Base-by-base conservation (phyloP, 306 rosid species). In the Pyrus pyrifolia region DNA sequence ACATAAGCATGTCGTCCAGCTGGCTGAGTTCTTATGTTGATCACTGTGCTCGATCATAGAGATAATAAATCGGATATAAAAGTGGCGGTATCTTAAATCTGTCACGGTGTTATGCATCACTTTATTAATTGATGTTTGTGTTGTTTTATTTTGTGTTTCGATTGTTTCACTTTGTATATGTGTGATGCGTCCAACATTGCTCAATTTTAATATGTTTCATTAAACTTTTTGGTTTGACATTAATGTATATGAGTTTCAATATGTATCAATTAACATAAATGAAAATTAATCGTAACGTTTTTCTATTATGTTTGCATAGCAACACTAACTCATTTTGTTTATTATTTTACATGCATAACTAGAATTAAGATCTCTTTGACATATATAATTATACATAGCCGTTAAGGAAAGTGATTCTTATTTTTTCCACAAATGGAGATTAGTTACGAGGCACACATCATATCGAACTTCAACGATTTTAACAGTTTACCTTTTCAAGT, bases 1-100 rank as follows among this genome's bases (percentile, higher is more conserved):
- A 22, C 63, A 4, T 58, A 58, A 58, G 14, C 25, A 11, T 58
- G 30, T 0, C 11, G 17, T 58, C 63, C 63, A 22, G 63, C 17
- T 22, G 63, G 30, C 17, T 58, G 2, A 3, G 63, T 5, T 23
- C 55, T 49, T 1, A 49, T 49, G 27, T 58, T 22, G 30, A 58
- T 22, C 1, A 58, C 15, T 10, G 30, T 58, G 63, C 55, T 5
- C 8, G 55, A 49, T 40, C 45, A 40, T 0, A 0, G 11, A 40
- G 45, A 0, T 9, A 40, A 8, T 0, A 4, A 49, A 2, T 49
- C 21, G 21, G 3, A 46, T 46, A 0, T 14, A 4, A 46, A 46
- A 5, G 0, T 46, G 1, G 0, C 18, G 0, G 0, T 1, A 46
- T 13, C 18, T 13, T 46, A 13, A 46, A 12, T 45, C 0, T 1